Conservation (phyloP, 805 yeast species). For the Starmerella cellae region DNA sequence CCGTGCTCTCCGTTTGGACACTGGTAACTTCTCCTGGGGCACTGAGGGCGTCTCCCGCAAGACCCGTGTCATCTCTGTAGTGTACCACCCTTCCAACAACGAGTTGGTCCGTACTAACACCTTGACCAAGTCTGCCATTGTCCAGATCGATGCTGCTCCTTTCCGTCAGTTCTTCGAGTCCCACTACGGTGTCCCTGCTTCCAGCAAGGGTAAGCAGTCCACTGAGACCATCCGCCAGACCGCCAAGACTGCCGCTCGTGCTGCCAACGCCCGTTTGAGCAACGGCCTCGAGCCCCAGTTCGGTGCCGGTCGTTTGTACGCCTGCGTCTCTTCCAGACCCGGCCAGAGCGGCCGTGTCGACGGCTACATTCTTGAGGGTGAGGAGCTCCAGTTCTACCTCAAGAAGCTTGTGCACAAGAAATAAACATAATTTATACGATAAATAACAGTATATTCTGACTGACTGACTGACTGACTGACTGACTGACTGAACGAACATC, state of each 20-base stretch:
- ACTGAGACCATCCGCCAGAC: conserved; percentile 77
- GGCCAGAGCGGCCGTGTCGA: conserved; percentile 99
- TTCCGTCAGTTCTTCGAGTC: conserved; percentile 98
- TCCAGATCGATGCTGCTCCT: conserved; percentile 99
- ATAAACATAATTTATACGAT: conserved; percentile 36
- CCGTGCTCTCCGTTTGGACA: conserved; percentile 98
- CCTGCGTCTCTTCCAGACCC: conserved; percentile 97
- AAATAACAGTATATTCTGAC: neutral
- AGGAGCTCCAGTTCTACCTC: conserved; percentile 99
- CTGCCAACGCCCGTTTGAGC: conserved; percentile 73
- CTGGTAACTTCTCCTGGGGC: conserved; percentile 94
- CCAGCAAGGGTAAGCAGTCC: conserved; percentile 47
- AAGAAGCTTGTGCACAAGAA: conserved; percentile 95
- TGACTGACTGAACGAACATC: too few relatives aligned
- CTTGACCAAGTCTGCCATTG: conserved; percentile 96
- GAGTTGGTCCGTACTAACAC: conserved; percentile 99
- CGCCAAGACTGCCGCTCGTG: conserved; percentile 45
- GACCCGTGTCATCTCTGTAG: conserved; percentile 97
- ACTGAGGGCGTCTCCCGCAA: conserved; percentile 97
- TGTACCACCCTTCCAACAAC: conserved; percentile 99
- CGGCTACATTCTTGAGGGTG: conserved; percentile 99
- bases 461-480: too few relatives aligned
- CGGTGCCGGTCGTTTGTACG: conserved; percentile 98
- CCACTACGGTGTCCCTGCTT: conserved; percentile 76
- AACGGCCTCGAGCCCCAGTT: conserved; percentile 88